Evolutionary conservation across 306 rosid species (phyloP).

Genomic region (Fragaria nilgerrensis): DNA sequence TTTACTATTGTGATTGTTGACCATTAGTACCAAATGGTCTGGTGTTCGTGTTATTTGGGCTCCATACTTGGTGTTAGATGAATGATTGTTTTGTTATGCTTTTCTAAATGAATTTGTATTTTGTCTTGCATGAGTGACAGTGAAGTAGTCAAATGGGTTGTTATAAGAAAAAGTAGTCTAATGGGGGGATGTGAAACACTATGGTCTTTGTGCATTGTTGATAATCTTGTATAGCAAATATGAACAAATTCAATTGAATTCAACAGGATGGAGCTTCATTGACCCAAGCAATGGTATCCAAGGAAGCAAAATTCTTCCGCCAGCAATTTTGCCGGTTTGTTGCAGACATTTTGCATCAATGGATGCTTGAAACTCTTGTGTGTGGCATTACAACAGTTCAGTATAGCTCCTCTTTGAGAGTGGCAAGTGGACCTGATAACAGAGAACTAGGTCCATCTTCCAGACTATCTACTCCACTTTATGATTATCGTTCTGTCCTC

Average conservation of each 20-base stretch:
- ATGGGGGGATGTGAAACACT: constrained; percentile 2
- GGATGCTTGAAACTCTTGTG: constrained; percentile 53
- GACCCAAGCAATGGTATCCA: constrained; percentile 68
- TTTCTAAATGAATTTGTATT: not conserved
- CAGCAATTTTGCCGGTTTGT: constrained; percentile 57
- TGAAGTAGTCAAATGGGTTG: not conserved
- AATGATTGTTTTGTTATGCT: not conserved
- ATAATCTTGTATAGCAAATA: not conserved
- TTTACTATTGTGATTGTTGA: not conserved
- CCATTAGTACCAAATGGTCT: not conserved
- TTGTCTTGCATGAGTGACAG: not conserved
- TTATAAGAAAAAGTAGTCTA: not conserved
- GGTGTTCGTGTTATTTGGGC: not conserved
- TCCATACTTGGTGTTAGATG: not conserved
- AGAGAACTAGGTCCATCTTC: constrained; percentile 46
- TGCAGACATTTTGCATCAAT: constrained; percentile 59
- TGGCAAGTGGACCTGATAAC: constrained; percentile 45
- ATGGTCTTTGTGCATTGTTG: constrained; percentile 11
- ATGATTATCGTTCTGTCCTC: constrained; percentile 51
- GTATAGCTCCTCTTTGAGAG: constrained; percentile 33
- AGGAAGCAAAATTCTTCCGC: constrained; percentile 67
- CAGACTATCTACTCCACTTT: constrained; percentile 36
- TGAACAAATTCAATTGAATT: constrained; percentile 29
- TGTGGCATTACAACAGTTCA: constrained; percentile 37
- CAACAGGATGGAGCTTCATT: constrained; percentile 84